These are phyloP conservation scores for Lepraria neglecta DNA, from an alignment of 495 filamentous ascomycete genomes.

Conservation along the genomic window DNA sequence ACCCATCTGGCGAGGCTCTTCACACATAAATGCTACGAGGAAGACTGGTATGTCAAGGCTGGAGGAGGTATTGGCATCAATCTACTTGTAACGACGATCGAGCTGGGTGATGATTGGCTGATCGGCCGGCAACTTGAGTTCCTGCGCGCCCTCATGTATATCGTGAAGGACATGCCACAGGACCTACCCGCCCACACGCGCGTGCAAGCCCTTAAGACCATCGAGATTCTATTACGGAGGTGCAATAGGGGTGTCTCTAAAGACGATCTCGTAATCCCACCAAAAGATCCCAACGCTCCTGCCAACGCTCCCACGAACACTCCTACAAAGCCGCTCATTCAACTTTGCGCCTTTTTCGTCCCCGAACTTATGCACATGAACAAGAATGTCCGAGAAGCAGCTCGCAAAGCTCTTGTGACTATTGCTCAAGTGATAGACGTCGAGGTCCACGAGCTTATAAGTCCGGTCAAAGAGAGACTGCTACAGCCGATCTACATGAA, in stretches of 20 bases:
- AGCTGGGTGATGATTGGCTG: slow-evolving; percentile 79
- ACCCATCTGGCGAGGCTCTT: slow-evolving; percentile 70
- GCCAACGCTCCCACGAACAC: slow-evolving; percentile 20
- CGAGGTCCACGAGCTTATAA: slow-evolving; percentile 77
- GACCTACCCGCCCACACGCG: slow-evolving; percentile 86
- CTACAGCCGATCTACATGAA: slow-evolving; percentile 88
- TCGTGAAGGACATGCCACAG: slow-evolving; percentile 92
- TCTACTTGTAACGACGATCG: slow-evolving; percentile 68
- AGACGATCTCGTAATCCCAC: slow-evolving; percentile 60
- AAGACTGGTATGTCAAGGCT: slow-evolving; percentile 96
- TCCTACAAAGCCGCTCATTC: slow-evolving; percentile 53
- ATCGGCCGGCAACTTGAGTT: slow-evolving; percentile 75
- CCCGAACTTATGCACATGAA: slow-evolving; percentile 91
- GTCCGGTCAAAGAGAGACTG: slow-evolving; percentile 78
- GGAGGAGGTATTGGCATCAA: slow-evolving; percentile 87
- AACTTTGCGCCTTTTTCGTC: slow-evolving; percentile 75
- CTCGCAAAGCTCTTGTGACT: slow-evolving; percentile 71
- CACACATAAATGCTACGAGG: slow-evolving; percentile 89
- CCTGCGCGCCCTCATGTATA: slow-evolving; percentile 79
- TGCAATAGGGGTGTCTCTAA: slow-evolving; percentile 69
- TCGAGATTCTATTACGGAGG: slow-evolving; percentile 67
- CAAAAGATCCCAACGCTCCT: slow-evolving; percentile 59
- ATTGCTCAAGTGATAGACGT: slow-evolving; percentile 68
- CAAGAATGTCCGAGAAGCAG: slow-evolving; percentile 79
- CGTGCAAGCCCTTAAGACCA: slow-evolving; percentile 67